Evolutionary conservation across 2,329 filamentous ascomycete genomes (phyloP), one percentile per base, ranked within the genome.

Genomic region (Beauveria sp.): DNA sequence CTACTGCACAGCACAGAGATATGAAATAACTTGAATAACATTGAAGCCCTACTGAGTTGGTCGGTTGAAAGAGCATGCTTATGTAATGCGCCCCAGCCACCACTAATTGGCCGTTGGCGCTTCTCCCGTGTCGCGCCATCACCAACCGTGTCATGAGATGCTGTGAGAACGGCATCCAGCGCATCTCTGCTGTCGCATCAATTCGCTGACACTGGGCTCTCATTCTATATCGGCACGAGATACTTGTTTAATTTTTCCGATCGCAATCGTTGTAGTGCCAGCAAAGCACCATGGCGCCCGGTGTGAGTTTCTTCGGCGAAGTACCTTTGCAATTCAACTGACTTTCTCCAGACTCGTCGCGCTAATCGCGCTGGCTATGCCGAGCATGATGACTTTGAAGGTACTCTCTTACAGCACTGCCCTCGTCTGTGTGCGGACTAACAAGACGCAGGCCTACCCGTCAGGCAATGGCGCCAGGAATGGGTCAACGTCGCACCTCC

Each of bases 401-500:
- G 79, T 81, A 71, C 62, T 67, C 61, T 42, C 45, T 26, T 22
- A 38, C n/a, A 14, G 55, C 46, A 10, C n/a, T 4, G 20, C 10
- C 16, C 24, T 56, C 18, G 1, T 14, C 6, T 2, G 4, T 43
- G 52, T 14, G 7, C 47, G 4, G 16, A 18, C 62, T 63, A 16
- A 63, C 49, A 14, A 18, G 4, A 49, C 14, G 79, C 84, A 81
- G 91, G 92, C 63, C 82, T 97, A 12, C 93, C 93, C 18, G 89
- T 97, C 62, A 88, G 92, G 70, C 91, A 96, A 82, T 98, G 92
- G 89, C 86, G 90, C 61, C 86, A 89, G 65, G 86, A 89, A 62
- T 79, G 79, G 75, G 82, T 91, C 61, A 87, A 78, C 47, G 78
- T 93, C 70, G 86, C 85, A 66, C 87, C 90, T 58, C 84, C 84